phyloP scores from a whole-genome alignment of 345 rosid genomes.

The Geranium brycei region DNA sequence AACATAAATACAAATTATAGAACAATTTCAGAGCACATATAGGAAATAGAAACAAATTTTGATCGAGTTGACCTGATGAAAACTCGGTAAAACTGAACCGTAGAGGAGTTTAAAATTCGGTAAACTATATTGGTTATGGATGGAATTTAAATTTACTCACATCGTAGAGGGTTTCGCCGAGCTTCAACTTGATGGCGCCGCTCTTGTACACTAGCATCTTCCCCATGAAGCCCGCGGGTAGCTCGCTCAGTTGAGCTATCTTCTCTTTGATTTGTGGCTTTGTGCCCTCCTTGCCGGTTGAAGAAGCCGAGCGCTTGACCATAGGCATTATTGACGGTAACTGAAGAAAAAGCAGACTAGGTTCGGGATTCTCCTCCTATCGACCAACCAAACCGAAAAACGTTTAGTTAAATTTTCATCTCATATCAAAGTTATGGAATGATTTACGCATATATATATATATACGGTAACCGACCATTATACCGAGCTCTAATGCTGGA shows the following conservation, averaged over 20 bases:
- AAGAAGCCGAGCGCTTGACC: constrained; percentile 27
- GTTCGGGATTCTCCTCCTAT: constrained; percentile 57
- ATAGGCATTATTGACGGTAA: constrained; percentile 53
- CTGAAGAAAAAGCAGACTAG: constrained; percentile 50
- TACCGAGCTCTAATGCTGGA: constrained; percentile 38
- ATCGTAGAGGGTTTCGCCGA: constrained; percentile 53
- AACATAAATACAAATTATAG: no score
- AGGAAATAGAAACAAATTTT: no score
- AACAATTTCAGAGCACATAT: no score
- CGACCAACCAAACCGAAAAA: constrained; percentile 5
- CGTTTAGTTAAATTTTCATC: neutral
- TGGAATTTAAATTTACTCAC: constrained; percentile 30
- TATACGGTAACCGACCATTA: constrained; percentile 32
- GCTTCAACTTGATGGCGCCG: constrained; percentile 74
- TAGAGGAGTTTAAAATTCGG: no score
- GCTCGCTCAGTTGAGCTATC: constrained; percentile 24
- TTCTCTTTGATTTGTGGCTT: constrained; percentile 14
- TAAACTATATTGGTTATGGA: no score
- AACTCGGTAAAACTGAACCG: no score
- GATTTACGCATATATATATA: neutral
- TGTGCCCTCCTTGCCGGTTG: constrained; percentile 25
- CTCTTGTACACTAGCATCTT: constrained; percentile 73
- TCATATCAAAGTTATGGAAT: neutral
- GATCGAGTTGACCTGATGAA: no score
- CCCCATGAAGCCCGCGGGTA: constrained; percentile 74